phyloP scores from a whole-genome alignment of 2,329 filamentous ascomycete species.

The Thyridium curvatum region DNA sequence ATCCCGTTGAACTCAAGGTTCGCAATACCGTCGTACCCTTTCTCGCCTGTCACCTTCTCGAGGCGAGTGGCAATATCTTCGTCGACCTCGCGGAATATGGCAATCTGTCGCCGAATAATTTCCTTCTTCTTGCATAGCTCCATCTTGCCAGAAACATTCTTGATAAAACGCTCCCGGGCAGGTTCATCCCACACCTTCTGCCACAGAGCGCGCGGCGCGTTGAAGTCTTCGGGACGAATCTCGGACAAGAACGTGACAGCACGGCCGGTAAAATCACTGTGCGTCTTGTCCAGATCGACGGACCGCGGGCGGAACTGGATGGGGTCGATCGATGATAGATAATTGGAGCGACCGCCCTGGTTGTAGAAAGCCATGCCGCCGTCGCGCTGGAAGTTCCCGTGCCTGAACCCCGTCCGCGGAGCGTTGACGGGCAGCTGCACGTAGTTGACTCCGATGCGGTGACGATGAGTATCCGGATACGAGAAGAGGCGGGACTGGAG shows the following conservation, averaged over 20 bases:
- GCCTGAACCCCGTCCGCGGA: conserved; percentile 50
- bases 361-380: conserved; percentile 67
- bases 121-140: conserved; percentile 49
- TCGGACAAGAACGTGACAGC: conserved; percentile 29
- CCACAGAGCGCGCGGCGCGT: conserved; percentile 50
- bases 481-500: conserved; percentile 53
- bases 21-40: conserved; percentile 52
- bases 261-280: conserved; percentile 25
- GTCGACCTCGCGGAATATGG: conserved; percentile 58
- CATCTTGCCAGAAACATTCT: conserved; percentile 58
- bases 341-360: conserved; percentile 53
- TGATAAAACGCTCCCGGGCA: conserved; percentile 51
- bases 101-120: conserved; percentile 57
- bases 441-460: conserved; percentile 58
- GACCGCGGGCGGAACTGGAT: background rate
- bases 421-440: conserved; percentile 57
- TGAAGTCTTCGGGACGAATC: conserved; percentile 30
- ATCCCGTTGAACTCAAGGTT: conserved; percentile 52
- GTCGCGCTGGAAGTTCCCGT: conserved; percentile 58
- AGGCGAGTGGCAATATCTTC: conserved; percentile 49
- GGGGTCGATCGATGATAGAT: conserved; percentile 17
- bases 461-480: conserved; percentile 55
- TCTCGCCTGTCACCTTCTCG: conserved; percentile 57
- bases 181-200: conserved; percentile 55
- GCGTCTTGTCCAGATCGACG: conserved; percentile 1